Evolutionary conservation across 1,139 yeast species (phyloP).

Genomic region (Geotrichum reessii): DNA sequence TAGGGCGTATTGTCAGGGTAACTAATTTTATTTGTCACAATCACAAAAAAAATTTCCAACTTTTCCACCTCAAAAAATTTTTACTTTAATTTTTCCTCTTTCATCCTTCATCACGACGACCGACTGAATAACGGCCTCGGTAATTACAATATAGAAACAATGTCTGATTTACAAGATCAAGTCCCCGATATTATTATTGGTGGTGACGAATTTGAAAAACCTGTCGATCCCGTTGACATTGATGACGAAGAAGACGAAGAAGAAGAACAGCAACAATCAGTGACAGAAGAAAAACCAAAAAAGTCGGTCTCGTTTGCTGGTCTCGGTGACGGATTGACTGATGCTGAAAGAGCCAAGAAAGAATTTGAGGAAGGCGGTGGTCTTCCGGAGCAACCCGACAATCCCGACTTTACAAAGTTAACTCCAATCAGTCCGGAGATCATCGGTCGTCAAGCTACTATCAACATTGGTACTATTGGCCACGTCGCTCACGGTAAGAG

Average conservation of each 20-base stretch:
- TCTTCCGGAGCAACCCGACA: conserved; percentile 88
- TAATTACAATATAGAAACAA: conserved; percentile 8
- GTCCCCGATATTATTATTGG: conserved; percentile 83
- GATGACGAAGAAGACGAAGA: conserved; percentile 35
- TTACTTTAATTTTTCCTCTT: neutral
- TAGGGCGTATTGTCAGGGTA: neutral
- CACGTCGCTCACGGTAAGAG: conserved; percentile 99
- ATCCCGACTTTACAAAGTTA: conserved; percentile 72
- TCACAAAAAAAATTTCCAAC: neutral
- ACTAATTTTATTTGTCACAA: neutral
- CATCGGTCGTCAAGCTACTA: conserved; percentile 97
- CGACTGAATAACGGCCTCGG: neutral
- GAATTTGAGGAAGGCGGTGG: conserved; percentile 99
- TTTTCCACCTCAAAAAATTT: conserved; percentile 2
- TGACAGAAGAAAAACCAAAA: conserved; percentile 39
- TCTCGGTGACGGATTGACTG: conserved; percentile 52
- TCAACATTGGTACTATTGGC: conserved; percentile 97
- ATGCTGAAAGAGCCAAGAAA: conserved; percentile 63
- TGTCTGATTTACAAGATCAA: conserved; percentile 69
- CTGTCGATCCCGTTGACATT: conserved; percentile 39
- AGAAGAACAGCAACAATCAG: conserved; percentile 31
- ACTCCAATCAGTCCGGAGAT: conserved; percentile 91
- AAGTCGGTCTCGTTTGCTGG: conserved; percentile 84
- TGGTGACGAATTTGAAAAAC: conserved; percentile 49
- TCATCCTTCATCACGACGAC: neutral